A percentile compares a stretch with the other conserved stretches of the same genome.
phyloP scores from a whole-genome alignment of 257 asterid genomes.

The Galeopsis tetrahit region DNA sequence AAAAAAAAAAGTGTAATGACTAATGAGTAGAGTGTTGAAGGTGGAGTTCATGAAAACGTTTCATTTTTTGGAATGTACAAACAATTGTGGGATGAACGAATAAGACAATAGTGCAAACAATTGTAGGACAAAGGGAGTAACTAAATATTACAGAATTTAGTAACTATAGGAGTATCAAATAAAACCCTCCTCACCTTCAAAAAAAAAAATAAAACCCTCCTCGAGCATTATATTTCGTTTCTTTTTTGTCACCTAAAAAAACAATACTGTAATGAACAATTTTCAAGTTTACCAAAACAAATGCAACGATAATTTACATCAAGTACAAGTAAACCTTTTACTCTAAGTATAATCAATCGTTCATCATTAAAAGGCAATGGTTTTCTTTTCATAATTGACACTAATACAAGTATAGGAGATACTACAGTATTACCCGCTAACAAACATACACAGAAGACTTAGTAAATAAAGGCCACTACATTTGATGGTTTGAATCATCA shows the following conservation, averaged over 20 bases:
- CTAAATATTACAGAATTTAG: not conserved
- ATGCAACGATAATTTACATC: slow-evolving; percentile 13
- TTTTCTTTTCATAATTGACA: slow-evolving; percentile 15
- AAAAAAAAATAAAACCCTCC: not conserved
- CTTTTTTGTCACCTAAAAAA: not conserved
- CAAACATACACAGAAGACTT: not conserved
- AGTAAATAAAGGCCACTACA: not conserved
- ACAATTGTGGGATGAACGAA: too few species aligned
- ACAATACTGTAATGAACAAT: not conserved
- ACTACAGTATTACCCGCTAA: slow-evolving; percentile 10
- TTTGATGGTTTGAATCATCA: not conserved
- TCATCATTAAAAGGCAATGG: not conserved
- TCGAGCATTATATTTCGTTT: not conserved
- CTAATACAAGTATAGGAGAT: not conserved
- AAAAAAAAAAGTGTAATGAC: too few species aligned
- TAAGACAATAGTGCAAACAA: too few species aligned
- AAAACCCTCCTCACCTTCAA: too few species aligned
- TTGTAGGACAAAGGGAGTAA: too few species aligned
- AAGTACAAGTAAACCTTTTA: slow-evolving; percentile 21
- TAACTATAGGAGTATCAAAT: too few species aligned
- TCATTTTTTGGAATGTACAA: too few species aligned
- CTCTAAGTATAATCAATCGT: slow-evolving; percentile 24
- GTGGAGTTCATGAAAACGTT: too few species aligned
- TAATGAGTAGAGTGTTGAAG: too few species aligned
- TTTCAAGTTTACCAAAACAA: slow-evolving; percentile 16